Percentiles rank a stretch among this genome's conserved stretches.
Conservation (phyloP, 495 filamentous ascomycete genomes). For the Clavariopsis aquatica region DNA sequence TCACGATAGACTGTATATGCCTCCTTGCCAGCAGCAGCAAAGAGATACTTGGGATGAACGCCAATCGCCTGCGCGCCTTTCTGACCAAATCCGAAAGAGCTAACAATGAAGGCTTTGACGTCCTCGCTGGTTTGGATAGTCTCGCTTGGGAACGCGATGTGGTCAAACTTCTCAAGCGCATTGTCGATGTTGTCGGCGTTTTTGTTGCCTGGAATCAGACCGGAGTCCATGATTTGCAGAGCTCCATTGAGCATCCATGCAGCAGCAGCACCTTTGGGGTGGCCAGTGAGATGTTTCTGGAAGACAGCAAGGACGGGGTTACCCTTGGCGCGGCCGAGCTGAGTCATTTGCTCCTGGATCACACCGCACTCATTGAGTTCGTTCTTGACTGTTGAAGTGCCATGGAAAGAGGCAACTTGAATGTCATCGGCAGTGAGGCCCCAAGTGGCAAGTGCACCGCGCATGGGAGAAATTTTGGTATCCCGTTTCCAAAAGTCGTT, state of each 20-base stretch:
- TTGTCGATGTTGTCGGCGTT: constrained; percentile 96
- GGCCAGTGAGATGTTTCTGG: constrained; percentile 97
- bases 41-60: constrained; percentile 91
- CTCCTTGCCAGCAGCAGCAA: constrained; percentile 78
- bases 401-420: constrained; percentile 91
- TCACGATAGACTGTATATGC: constrained; percentile 75
- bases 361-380: constrained; percentile 98
- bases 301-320: constrained; percentile 93
- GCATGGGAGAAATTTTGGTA: constrained; percentile 86
- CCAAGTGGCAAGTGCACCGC: constrained; percentile 94
- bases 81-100: constrained; percentile 97
- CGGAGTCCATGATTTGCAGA: constrained; percentile 85
- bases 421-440: constrained; percentile 94
- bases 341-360: constrained; percentile 89
- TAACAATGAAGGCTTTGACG: constrained; percentile 93
- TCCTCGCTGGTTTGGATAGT: constrained; percentile 79
- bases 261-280: constrained; percentile 96
- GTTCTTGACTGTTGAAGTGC: constrained; percentile 94
- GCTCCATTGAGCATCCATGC: constrained; percentile 99
- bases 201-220: constrained; percentile 89
- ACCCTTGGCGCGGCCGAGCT: constrained; percentile 89
- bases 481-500: constrained; percentile 98
- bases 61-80: constrained; percentile 96
- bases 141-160: constrained; percentile 90
- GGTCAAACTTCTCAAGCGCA: constrained; percentile 91